Evolutionary conservation across 257 asterid genomes (phyloP), one percentile per base, ranked within the genome.

Genomic region (Solanum sejunctum): DNA sequence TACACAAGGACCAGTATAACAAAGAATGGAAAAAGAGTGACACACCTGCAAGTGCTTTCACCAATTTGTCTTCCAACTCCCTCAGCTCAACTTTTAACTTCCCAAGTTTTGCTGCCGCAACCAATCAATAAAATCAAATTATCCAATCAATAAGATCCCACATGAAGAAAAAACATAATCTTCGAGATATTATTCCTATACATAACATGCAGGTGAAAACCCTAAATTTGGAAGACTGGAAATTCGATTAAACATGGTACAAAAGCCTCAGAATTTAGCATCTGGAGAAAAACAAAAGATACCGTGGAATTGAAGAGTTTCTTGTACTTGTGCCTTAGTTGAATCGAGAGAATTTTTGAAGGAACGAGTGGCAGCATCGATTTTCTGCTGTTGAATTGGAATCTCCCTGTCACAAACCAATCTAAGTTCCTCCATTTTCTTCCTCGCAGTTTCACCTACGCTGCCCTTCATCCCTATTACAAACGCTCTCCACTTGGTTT

Each of bases 11-110:
- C 21, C 60, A 75, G 82, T 15, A 15, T 28, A 49, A 8, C 8
- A 52, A 49, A 23, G 20, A 75, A 49, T 2, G 15, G 43, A 16
- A 67, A 10, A 75, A 23, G 9, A 81, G 36, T 60, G 55, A 16
- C 51, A 83, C 89, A 96, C 98, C 98, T 84, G 98, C 92, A 86
- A 94, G 95, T 81, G 98, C 91, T 87, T 94, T 93, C 75, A 95
- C 95, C 89, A 96, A 85, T 85, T 70, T 90, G 89, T 90, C 97
- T 82, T 95, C 99, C 63, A 92, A 93, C 81, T 90, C 97, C 70
- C 94, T 89, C 57, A 95, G 78, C 87, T 92, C 93, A 39, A 66
- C 89, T 89, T 92, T 96, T 56, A 95, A 88, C 89, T 84, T 89
- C 82, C 91, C 92, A 85, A 94, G 86, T 88, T 87, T 91, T 66